Evolutionary conservation across 495 filamentous ascomycete species (phyloP), one percentile per base, ranked within the genome.

Genomic region (Hypoxylon fragiforme): DNA sequence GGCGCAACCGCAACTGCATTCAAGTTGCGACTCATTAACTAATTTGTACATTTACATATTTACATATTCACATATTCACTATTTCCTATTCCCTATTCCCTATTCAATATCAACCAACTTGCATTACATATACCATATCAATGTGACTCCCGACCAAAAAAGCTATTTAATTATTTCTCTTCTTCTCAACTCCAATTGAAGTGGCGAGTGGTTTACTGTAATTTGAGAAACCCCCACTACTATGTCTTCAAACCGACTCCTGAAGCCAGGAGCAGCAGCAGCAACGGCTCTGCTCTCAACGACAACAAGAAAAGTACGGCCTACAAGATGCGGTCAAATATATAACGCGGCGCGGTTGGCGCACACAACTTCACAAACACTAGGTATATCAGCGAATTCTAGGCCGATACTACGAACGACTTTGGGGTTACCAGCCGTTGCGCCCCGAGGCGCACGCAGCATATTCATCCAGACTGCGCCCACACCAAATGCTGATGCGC

Each of bases 391-490:
- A 54, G 68, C 61, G 51, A 62, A 8, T 51, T 63, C 42, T 31
- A 61, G 62, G 14, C 63, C 54, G 32, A 40, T 31, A 12, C 16
- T 50, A 11, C 35, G 31, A 21, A 31, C 42, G 20, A 37, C 40
- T 18, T 60, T 41, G 19, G 59, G 38, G 39, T 52, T 45, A 48
- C 48, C 48, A 16, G 38, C 44, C 6, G n/a, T 52, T 7, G 47
- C 62, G 14, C 58, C 65, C n/a, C 52, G 50, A 13, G 73, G 78
- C 48, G 77, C 75, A 52, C 88, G 94, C 28, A 90, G 85, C 9
- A 92, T 97, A 67, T 98, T 97, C 77, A 98, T 98, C 58, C 94
- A 97, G 74, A 98, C 94, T 1, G 94, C 96, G 50, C 81, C 77
- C 39, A 98, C 95, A 7, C 95, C 94, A 11, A 97, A 97, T 71